phyloP scores from a whole-genome alignment of 257 asterid species.

The Rauvolfia tetraphylla region DNA sequence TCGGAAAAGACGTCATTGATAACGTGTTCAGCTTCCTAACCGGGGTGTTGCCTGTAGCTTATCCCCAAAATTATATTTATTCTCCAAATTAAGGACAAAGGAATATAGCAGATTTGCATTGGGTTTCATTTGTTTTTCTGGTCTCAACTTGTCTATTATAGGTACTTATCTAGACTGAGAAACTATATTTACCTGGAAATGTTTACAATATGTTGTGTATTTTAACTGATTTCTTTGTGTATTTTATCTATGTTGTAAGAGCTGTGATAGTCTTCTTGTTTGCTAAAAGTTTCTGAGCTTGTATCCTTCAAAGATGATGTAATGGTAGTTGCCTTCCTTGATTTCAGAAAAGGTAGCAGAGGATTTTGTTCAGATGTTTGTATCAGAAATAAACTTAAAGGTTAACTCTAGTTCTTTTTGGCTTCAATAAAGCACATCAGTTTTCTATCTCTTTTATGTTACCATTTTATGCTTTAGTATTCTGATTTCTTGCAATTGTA shows the following conservation, averaged over 20 bases:
- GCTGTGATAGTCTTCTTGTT: background rate
- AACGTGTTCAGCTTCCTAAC: background rate
- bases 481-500: conserved; percentile 18
- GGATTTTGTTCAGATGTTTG: conserved; percentile 66
- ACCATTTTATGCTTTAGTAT: conserved; percentile 15
- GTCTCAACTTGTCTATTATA: background rate
- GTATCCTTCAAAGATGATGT: background rate
- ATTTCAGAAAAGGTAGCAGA: conserved; percentile 62
- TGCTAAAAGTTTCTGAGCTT: background rate
- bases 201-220: background rate
- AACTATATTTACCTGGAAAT: background rate
- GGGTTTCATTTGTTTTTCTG: background rate
- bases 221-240: background rate
- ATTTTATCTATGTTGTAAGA: background rate
- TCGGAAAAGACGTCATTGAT: background rate
- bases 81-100: background rate
- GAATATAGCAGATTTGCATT: background rate
- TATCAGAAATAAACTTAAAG: conserved; percentile 61
- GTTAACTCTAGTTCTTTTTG: conserved; percentile 31
- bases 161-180: background rate
- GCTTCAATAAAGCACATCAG: conserved; percentile 8
- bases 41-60: background rate
- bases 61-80: background rate
- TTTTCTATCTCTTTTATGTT: conserved; percentile 3
- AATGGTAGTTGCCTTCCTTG: conserved; percentile 12